phyloP scores from a whole-genome alignment of 2,329 filamentous ascomycete genomes.

The Neobulgaria alba region DNA sequence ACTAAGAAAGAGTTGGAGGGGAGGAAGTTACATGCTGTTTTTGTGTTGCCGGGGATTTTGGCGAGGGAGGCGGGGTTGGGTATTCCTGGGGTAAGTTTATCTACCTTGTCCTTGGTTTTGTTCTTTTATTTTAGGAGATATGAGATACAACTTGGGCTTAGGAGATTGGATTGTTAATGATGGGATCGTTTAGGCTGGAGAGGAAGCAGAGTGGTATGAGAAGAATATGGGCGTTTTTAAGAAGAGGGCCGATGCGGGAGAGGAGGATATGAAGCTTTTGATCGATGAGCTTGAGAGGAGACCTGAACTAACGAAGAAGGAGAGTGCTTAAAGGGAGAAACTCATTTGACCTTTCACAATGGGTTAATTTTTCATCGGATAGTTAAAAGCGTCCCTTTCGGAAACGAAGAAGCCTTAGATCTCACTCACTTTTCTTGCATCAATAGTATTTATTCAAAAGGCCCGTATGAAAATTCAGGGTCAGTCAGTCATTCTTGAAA shows the following conservation, averaged over 20 bases:
- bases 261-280: conserved; percentile 11
- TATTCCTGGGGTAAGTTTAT: conserved; percentile 10
- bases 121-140: not conserved
- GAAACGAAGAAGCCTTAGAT: too few relatives aligned
- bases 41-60: conserved; percentile 9
- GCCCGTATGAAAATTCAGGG: too few relatives aligned
- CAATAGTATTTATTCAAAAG: too few relatives aligned
- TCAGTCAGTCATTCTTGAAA: too few relatives aligned
- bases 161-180: not conserved
- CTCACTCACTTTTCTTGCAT: too few relatives aligned
- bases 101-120: too few relatives aligned
- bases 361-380: too few relatives aligned
- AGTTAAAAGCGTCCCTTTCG: too few relatives aligned
- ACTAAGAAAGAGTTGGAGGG: conserved; percentile 1
- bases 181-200: conserved; percentile 6
- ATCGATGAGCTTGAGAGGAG: conserved; percentile 5
- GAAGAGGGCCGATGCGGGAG: conserved; percentile 6
- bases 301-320: not conserved
- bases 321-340: too few relatives aligned
- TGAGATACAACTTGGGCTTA: not conserved
- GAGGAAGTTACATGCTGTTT: conserved; percentile 8
- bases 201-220: conserved; percentile 9
- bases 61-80: conserved; percentile 9
- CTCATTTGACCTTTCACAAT: too few relatives aligned
- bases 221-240: conserved; percentile 7